Evolutionary conservation across 768 basidiomycete genomes (phyloP).

Genomic region (Plicaturopsis crispa): DNA sequence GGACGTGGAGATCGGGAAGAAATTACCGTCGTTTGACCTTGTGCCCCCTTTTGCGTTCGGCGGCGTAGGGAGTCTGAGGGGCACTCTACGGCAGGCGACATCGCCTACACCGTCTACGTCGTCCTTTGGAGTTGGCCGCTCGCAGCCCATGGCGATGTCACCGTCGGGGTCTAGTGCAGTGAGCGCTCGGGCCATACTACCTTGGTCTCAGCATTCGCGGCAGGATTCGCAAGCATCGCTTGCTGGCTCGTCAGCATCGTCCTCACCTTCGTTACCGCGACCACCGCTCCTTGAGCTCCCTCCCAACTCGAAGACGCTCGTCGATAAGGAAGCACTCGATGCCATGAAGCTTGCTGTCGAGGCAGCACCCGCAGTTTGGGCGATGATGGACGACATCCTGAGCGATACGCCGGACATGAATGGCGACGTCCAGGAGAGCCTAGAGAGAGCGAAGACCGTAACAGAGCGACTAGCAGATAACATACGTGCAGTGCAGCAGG

Average conservation of each 20-base stretch:
- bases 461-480: constrained; percentile 57
- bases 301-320: constrained; percentile 49
- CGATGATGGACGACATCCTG: constrained; percentile 67
- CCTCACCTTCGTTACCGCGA: constrained; percentile 18
- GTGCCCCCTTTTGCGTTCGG: constrained; percentile 22
- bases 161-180: constrained; percentile 12
- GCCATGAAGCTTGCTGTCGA: constrained; percentile 75
- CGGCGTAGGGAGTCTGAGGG: too few species aligned
- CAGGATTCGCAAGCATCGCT: constrained; percentile 36
- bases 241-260: constrained; percentile 29
- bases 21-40: constrained; percentile 59
- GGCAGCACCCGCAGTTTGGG: constrained; percentile 77
- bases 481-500: constrained; percentile 51
- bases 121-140: background rate
- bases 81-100: constrained; percentile 42
- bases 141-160: constrained; percentile 24
- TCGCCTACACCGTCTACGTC: constrained; percentile 7
- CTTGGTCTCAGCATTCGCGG: constrained; percentile 30
- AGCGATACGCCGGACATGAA: constrained; percentile 33
- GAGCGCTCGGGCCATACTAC: constrained; percentile 3
- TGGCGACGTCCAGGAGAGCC: constrained; percentile 40
- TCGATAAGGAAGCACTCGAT: constrained; percentile 74
- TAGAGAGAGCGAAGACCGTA: constrained; percentile 55
- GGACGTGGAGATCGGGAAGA: constrained; percentile 85
- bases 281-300: constrained; percentile 34